Conservation (phyloP, 129 eudicot species). For the Flaveria ramosissima region DNA sequence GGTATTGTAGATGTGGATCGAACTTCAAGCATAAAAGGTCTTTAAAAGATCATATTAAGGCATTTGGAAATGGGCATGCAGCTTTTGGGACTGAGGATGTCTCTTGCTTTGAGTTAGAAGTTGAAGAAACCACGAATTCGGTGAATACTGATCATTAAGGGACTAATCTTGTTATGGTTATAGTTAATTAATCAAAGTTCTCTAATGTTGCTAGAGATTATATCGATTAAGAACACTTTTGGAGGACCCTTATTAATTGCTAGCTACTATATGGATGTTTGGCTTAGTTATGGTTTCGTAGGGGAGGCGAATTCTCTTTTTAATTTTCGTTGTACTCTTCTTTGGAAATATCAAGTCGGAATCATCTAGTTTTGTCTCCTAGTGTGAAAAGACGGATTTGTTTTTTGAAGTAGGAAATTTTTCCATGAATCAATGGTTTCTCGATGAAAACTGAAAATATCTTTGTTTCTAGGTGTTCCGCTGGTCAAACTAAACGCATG, state of each 20-base stretch:
- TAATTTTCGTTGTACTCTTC: no score
- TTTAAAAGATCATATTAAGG: conserved; percentile 75
- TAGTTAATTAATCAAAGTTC: no score
- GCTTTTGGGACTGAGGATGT: conserved; percentile 67
- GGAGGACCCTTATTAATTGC: conserved; percentile 22
- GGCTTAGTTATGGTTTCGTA: no score
- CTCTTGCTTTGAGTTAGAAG: conserved; percentile 54
- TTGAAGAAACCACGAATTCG: conserved; percentile 40
- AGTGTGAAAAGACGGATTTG: no score
- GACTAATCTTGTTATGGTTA: conserved; percentile 20
- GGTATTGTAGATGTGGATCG: conserved; percentile 87
- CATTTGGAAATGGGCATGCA: conserved; percentile 77
- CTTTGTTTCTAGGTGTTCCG: no score
- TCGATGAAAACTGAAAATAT: no score
- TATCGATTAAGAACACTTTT: conserved; percentile 3
- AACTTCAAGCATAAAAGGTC: conserved; percentile 92
- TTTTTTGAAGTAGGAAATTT: no score
- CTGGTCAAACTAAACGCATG: no score
- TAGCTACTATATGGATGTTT: conserved; percentile 11
- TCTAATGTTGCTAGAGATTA: background rate
- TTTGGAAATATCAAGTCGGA: no score
- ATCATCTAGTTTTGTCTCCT: no score
- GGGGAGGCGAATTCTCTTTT: no score
- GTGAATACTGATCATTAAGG: conserved; percentile 57
- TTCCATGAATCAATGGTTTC: no score